Base-by-base conservation (phyloP, 73 alveolate species). In the Paramecium bursaria region DNA sequence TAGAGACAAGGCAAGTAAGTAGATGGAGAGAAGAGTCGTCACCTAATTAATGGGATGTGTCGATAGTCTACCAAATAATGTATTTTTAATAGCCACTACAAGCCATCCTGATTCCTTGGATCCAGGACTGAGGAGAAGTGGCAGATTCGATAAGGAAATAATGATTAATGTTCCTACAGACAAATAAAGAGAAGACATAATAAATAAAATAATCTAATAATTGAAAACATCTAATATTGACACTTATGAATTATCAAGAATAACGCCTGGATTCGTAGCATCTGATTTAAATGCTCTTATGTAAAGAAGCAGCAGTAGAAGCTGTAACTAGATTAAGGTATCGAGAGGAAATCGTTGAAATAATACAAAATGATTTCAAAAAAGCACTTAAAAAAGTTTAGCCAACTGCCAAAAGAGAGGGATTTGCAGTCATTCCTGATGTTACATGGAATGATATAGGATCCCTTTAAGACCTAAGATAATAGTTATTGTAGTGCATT, bases 221-320 rank as follows among this genome's bases (percentile, higher is more conserved):
- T 87, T 88, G 61, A 85, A 91, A 2, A 77, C 90, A 14, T 94
- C 91, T 17, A 94, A 75, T 26, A 74, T 95, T 26, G 95, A 95
- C 75, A 74, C 91, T 75, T 55, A 67, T 27, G 95, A 90, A 60
- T 74, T 98, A 17, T 98, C 99, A 6, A 97, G 94, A 88, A 88
- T 91, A 53, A 98, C 99, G 1, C 99, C 99, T 0, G 99, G 99
- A n/a, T 98, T 91, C 82, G 99, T 98, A 15, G 99, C 98, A 4
- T 99, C 99, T 1, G 99, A 98, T 85, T 90, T 98, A 39, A 85
- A 91, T 46, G 91, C 99, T 7, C n/a, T 74, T 94, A 30, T 90
- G 95, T 74, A 91, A 94, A 85, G 95, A 94, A 44, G 97, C 99
- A 26, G 95, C 97, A 9, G 97, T 92, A 27, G 79, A 86, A 75